These are phyloP conservation scores for Ceratorhiza oryzae-sativae DNA, from an alignment of 1,284 basidiomycete species.

Conservation along the genomic window DNA sequence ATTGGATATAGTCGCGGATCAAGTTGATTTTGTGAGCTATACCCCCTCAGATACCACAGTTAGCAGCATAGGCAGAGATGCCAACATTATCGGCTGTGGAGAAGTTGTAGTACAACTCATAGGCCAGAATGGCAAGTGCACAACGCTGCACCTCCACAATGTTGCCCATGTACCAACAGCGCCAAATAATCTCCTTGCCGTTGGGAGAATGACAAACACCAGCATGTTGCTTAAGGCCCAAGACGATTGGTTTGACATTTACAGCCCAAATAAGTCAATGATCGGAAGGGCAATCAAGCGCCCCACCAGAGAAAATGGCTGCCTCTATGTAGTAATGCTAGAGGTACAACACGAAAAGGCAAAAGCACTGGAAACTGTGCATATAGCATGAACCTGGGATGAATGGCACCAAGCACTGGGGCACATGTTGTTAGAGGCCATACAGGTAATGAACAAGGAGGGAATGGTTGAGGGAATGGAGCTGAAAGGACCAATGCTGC, in stretches of 20 bases:
- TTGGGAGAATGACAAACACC: neutral
- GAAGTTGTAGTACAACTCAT: neutral
- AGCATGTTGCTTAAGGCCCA: neutral
- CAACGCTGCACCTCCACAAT: neutral
- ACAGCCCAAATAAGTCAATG: neutral
- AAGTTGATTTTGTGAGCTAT: neutral
- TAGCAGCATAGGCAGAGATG: neutral
- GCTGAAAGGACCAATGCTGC: neutral
- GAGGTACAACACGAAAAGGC: neutral
- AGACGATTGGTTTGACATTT: neutral
- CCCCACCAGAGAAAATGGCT: neutral
- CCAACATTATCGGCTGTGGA: neutral
- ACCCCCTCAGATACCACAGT: neutral
- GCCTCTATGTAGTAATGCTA: neutral
- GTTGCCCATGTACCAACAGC: neutral
- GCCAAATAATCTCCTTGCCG: neutral
- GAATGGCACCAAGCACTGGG: neutral
- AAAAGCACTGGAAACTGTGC: neutral
- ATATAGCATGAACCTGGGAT: neutral
- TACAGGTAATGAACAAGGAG: neutral
- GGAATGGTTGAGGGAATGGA: slow-evolving; percentile 3
- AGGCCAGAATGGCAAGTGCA: neutral
- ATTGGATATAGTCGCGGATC: neutral
- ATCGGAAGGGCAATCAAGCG: neutral
- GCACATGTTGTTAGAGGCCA: neutral